Evolutionary conservation across 2,329 filamentous ascomycete species (phyloP), one percentile per base, ranked within the genome.

Genomic region (Zalaria obscura): DNA sequence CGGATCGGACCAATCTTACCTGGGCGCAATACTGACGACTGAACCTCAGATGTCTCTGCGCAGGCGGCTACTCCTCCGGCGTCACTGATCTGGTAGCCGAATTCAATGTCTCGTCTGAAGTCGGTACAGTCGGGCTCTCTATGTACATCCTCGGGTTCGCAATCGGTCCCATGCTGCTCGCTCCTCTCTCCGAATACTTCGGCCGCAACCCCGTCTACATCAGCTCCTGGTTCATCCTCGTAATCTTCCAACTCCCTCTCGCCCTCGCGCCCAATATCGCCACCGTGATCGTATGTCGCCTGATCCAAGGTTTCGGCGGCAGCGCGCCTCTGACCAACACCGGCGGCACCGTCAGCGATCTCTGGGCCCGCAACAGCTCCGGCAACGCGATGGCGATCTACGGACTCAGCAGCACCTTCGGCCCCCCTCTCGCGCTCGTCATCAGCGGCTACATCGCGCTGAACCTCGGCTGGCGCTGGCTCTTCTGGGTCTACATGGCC

Each of bases 381-480:
- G 57, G 58, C 9, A 49, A 50, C 3, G 50, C 57, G 1, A 60
- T 61, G 57, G 56, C 57, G 4, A 54, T 58, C 1, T 61, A 60
- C 38, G 57, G 58, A 1, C 45, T 60, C 4, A 59, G 52, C 32
- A 59, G 55, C 27, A 60, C 57, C 0, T 59, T 60, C 32, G 57
- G 57, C 5, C 58, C 58, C 2, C 57, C 58, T 0, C 55, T 56
- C 42, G 57, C 57, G 0, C 47, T 61, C 2, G 53, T 60, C 1
- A 45, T 63, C 7, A 56, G 51, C 7, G 58, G 59, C 2, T 63
- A 60, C 40, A 55, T 63, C 25, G 57, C 48, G 0, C 40, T 45
- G 8, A 31, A 48, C 2, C 40, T 42, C 10, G 47, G 48, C 10
- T 53, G 47, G 47, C 45, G 45, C 4, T 50, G 47, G 42, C 11